phyloP scores from a whole-genome alignment of 1,139 yeast genomes.

The Pneumocystis carinii region DNA sequence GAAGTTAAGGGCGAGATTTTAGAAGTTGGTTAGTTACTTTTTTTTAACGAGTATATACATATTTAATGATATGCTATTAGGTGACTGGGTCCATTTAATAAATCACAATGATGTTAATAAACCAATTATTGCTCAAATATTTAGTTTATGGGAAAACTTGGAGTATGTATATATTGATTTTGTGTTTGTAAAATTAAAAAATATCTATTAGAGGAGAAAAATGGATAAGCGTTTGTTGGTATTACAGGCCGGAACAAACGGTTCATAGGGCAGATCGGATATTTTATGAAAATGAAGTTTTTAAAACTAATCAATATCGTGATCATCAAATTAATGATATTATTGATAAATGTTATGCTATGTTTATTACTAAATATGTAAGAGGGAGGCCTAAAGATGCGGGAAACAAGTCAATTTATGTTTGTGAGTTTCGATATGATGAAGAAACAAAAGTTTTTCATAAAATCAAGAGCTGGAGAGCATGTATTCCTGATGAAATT shows the following conservation, averaged over 20 bases:
- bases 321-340: constrained; percentile 83
- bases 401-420: constrained; percentile 50
- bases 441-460: constrained; percentile 81
- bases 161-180: constrained; percentile 26
- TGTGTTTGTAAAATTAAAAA: neutral
- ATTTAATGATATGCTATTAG: neutral
- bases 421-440: constrained; percentile 89
- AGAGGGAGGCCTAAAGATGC: constrained; percentile 65
- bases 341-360: constrained; percentile 85
- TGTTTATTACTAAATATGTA: constrained; percentile 84
- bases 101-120: constrained; percentile 77
- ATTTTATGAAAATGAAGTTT: constrained; percentile 85
- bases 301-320: constrained; percentile 91
- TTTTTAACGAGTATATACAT: neutral
- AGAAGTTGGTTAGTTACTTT: constrained; percentile 37
- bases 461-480: constrained; percentile 95
- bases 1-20: constrained; percentile 58
- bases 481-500: constrained; percentile 92
- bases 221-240: constrained; percentile 95
- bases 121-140: constrained; percentile 88
- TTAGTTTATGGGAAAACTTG: constrained; percentile 71
- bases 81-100: constrained; percentile 84
- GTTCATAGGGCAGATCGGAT: constrained; percentile 81
- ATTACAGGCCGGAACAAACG: constrained; percentile 92
- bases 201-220: constrained; percentile 37